Base-by-base conservation (phyloP, 805 yeast species). In the Candida peoriensis region DNA sequence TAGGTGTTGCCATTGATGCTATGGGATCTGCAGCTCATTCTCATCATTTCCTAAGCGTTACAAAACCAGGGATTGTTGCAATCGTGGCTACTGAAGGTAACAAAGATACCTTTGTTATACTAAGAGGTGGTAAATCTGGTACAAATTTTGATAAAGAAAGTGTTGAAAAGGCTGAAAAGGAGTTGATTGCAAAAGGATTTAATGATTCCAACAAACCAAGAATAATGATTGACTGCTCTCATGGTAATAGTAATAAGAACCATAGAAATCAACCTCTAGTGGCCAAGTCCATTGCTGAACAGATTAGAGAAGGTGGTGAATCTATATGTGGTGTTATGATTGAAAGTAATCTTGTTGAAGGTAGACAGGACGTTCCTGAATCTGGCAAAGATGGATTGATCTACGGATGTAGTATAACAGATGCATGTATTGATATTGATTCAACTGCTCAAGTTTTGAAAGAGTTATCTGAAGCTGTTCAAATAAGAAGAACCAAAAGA, bases 221-320 rank as follows among this genome's bases (percentile, higher is more conserved):
- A 54, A 81, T 89, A 52, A 93, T 90, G 97, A 78, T 90, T 44
- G 98, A 90, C 64, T 93, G 97, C 62, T 88, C 97, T 26, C 98
- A 90, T 58, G 98, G 97, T 44, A 90, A 90, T 70, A 86, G 96
- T 24, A 78, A 72, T 57, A 90, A 90, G 60, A 81, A 90, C 63
- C 89, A 79, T 76, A 75, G 75, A 57, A 90, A 90, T 64, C 98
- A 90, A 68, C 97, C 97, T 30, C 76, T 71, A 55, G 98, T 90
- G 11, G 87, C 89, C 18, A 72, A 74, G 18, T 73, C 66, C 28
- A 77, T 93, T 39, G 83, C 87, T 43, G 80, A 79, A 44, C 98
- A 93, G 63, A 61, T 93, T 33, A 61, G 75, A 12, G 69, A 63
- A 5, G 98, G 98, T 47, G 83, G 81, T 52, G 68, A 66, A 24